Evolutionary conservation across 1,139 yeast genomes (phyloP).

Genomic region (Maudiozyma humilis): DNA sequence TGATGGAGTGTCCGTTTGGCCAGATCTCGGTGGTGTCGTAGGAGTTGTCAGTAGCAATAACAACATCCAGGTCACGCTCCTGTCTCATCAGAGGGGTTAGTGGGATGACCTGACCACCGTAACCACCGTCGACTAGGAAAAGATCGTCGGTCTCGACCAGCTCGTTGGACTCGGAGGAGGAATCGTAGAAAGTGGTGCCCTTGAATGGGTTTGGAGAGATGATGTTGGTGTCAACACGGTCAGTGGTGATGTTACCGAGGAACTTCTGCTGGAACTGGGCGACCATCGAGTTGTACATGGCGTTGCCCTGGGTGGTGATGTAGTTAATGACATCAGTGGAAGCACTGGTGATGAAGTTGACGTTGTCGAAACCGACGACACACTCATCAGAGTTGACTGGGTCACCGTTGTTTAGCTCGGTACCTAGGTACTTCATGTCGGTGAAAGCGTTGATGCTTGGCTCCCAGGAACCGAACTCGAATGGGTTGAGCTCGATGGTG

Average conservation of each 20-base stretch:
- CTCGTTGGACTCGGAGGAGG: conserved; percentile 19
- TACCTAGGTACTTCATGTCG: conserved; percentile 64
- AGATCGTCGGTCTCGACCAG: conserved; percentile 38
- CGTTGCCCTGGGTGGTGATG: conserved; percentile 51
- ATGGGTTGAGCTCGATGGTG: conserved; percentile 70
- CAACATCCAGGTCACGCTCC: conserved; percentile 60
- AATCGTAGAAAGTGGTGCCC: conserved; percentile 39
- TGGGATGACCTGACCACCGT: conserved; percentile 73
- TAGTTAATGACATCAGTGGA: conserved; percentile 72
- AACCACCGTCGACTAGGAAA: conserved; percentile 82
- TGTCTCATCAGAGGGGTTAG: conserved; percentile 66
- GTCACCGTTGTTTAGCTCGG: conserved; percentile 50
- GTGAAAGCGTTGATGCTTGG: conserved; percentile 61
- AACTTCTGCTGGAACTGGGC: conserved; percentile 31
- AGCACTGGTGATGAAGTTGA: conserved; percentile 68
- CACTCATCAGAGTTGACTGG: conserved; percentile 40
- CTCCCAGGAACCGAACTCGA: conserved; percentile 86
- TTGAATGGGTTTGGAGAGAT: conserved; percentile 64
- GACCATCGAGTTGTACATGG: conserved; percentile 18
- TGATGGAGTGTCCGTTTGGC: conserved; percentile 73
- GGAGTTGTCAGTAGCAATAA: conserved; percentile 79
- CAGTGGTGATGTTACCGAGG: conserved; percentile 39
- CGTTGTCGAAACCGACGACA: conserved; percentile 66
- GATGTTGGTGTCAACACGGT: conserved; percentile 59
- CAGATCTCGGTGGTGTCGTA: conserved; percentile 61